A percentile compares a stretch with the other conserved stretches of the same genome.
phyloP scores from a whole-genome alignment of 768 basidiomycete species.

The Suillus weaverae region DNA sequence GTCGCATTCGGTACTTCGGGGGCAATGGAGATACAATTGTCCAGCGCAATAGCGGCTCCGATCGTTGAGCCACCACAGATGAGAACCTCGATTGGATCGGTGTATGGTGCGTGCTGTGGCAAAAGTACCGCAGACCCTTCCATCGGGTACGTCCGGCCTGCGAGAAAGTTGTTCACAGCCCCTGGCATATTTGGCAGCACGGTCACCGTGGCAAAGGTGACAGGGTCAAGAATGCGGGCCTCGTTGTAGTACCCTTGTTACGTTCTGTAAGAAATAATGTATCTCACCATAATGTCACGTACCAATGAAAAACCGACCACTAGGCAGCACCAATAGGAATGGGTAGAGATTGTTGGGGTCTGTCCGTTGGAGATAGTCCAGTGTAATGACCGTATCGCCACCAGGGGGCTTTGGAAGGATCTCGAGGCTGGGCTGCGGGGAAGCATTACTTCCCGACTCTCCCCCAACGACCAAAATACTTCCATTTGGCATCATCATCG shows the following conservation, averaged over 20 bases:
- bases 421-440: conserved; percentile 68
- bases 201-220: conserved; percentile 59
- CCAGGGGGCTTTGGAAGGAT: conserved; percentile 67
- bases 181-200: conserved; percentile 74
- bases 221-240: conserved; percentile 70
- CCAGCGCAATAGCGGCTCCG: conserved; percentile 50
- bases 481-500: conserved; percentile 71
- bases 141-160: conserved; percentile 76
- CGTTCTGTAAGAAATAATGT: neutral
- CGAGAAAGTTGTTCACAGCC: conserved; percentile 68
- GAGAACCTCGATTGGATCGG: conserved; percentile 64
- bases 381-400: conserved; percentile 56
- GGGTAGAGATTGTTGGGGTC: conserved; percentile 84
- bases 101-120: conserved; percentile 73
- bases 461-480: conserved; percentile 75
- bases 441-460: conserved; percentile 67
- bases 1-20: conserved; percentile 62
- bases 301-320: conserved; percentile 71
- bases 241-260: conserved; percentile 73
- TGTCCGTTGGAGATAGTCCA: conserved; percentile 69
- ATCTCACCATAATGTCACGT: neutral
- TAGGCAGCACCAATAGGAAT: conserved; percentile 71
- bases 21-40: conserved; percentile 70
- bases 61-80: conserved; percentile 76
- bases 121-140: conserved; percentile 70